Evolutionary conservation across 345 rosid genomes (phyloP), one percentile per base, ranked within the genome.

Genomic region (Bruguiera parviflora): DNA sequence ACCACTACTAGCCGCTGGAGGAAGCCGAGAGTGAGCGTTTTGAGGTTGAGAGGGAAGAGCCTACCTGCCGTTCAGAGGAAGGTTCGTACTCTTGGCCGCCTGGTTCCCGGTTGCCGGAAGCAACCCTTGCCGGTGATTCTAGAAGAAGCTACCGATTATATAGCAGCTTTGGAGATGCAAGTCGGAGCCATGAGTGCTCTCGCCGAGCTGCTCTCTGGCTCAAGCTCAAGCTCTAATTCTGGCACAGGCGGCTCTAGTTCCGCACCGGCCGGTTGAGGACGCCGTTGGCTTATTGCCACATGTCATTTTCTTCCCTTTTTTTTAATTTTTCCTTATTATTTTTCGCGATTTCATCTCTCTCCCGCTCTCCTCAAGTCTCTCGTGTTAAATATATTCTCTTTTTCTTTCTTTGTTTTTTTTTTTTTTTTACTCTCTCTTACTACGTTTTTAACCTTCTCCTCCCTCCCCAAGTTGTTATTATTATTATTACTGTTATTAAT

Each of bases 121-220:
- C 90, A 96, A 71, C 79, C 95, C 5, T 71, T 96, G 59, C 97
- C 97, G 9, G 90, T 96, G 64, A 87, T 96, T 66, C 86, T 96
- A 35, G 98, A 96, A 70, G 98, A 96, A 72, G 92, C 95, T 0
- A 86, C 96, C 0, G 99, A 96, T 84, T 96, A 96, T 64, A 96
- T 96, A 52, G 90, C 94, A 15, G 99, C 99, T 3, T 80, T 92
- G 71, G 94, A 96, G 97, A 96, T 96, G 99, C 98, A 96, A 77
- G 86, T 96, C 58, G 82, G 95, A 63, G 87, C 96, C 75, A 89
- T 96, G 99, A 82, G 75, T n/a, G 89, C 90, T 29, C 75, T 96
- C 25, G 88, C 90, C 39, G 82, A 87, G 70, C 81, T 87, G 0
- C 78, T 89, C 64, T 84, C 89, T 43, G 81, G 79, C 37, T 56